Base-by-base conservation (phyloP, 495 filamentous ascomycete genomes). In the Aspergillus wentii region DNA sequence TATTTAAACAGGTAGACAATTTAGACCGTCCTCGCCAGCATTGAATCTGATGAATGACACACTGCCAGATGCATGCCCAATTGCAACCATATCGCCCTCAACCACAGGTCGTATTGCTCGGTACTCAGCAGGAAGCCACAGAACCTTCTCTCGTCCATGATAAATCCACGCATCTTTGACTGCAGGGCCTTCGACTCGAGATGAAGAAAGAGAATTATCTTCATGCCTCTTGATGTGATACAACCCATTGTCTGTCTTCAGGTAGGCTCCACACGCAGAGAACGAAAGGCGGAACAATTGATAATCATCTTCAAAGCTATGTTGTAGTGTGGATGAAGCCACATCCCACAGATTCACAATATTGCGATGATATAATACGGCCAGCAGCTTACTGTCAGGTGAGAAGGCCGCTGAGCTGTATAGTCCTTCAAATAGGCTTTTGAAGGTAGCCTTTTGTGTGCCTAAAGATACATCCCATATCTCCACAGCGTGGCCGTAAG, bases 281-380 rank as follows among this genome's bases (percentile, higher is more conserved):
- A 25, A 6, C 6, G 22, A 25, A 11, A 25, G 5, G 11, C 11
- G 22, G 22, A 25, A 25, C 6, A 25, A 5, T 6, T 5, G 22
- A 25, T 25, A 7, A 40, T 40, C 17, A 10, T 25, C 37, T 13
- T 22, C 8, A 17, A 40, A 16, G 2, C 15, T 32, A 9, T 32
- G 37, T n/a, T 27, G 23, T 3, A 36, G 21, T 3, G 23, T 21
- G 32, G 43, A 42, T 27, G 35, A 41, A 5, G 15, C 22, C 3
- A 39, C 13, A 35, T 57, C 50, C 59, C 62, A 68, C 33, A 65
- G 38, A 41, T 54, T 45, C 15, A 57, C 41, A 17, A 53, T 64
- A 0, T 43, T 35, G 31, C 59, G 44, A 14, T 16, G 0, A 17
- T 44, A 54, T 5, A 21, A 40, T 10, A 52, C 61, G 13, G 38